These are phyloP conservation scores for Quercus mongolica DNA, from an alignment of 306 rosid species.

Conservation along the genomic window DNA sequence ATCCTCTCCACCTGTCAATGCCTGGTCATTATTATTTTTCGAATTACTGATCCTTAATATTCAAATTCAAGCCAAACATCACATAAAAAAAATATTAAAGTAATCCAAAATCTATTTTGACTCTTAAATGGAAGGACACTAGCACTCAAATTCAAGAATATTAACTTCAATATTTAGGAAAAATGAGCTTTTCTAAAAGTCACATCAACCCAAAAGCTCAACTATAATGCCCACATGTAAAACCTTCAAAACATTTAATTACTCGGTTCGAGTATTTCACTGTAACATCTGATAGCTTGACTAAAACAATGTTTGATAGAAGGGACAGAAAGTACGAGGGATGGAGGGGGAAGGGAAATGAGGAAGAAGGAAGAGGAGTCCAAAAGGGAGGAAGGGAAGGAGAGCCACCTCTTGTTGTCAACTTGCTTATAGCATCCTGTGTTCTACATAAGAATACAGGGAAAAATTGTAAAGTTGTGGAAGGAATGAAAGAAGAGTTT, in stretches of 20 bases:
- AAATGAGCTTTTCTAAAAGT: background rate
- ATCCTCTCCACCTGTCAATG: slow-evolving; percentile 65
- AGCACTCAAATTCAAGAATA: background rate
- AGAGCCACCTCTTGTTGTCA: background rate
- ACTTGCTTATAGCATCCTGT: background rate
- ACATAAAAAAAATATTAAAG: background rate
- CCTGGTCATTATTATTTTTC: slow-evolving; percentile 63
- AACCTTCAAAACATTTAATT: background rate
- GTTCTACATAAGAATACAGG: background rate
- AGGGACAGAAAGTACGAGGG: background rate
- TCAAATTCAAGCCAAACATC: slow-evolving; percentile 13
- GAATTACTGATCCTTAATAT: slow-evolving; percentile 28
- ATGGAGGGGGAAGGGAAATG: background rate
- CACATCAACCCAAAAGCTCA: background rate
- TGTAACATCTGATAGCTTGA: background rate
- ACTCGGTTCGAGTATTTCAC: too few relatives aligned
- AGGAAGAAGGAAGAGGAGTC: background rate
- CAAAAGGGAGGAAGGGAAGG: background rate
- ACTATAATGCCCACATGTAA: background rate
- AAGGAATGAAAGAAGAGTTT: too few relatives aligned
- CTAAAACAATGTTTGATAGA: background rate
- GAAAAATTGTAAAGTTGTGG: too few relatives aligned
- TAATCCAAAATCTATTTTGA: background rate
- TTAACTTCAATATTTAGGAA: background rate
- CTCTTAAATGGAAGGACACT: background rate